Conservation (phyloP, 2,329 filamentous ascomycete genomes). For the Fusarium circinatum region DNA sequence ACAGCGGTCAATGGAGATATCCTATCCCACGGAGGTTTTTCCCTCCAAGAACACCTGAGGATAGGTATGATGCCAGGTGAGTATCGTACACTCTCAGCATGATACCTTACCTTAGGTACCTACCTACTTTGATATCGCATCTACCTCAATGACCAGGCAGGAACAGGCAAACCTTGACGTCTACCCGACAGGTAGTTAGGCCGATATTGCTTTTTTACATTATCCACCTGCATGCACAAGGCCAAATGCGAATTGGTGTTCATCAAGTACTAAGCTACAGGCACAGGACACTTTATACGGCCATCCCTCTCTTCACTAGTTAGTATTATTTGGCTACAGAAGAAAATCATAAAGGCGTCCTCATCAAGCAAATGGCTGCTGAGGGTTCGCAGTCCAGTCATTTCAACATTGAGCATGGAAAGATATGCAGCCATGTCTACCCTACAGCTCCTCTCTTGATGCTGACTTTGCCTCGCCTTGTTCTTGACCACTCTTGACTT, state of each 20-base stretch:
- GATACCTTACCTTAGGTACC: not conserved
- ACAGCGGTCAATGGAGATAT: conserved; percentile 27
- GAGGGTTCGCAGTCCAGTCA: not conserved
- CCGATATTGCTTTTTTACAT: conserved; percentile 9
- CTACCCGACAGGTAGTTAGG: not conserved
- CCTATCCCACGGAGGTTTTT: not conserved
- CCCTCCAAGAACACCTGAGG: not conserved
- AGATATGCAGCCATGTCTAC: not conserved
- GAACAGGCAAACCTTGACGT: conserved; percentile 18
- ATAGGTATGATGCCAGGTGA: not conserved
- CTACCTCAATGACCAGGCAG: not conserved
- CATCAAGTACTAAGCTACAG: not conserved
- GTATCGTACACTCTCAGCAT: not conserved
- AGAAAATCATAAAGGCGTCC: not conserved
- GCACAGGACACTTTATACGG: conserved; percentile 16
- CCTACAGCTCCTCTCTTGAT: conserved; percentile 43
- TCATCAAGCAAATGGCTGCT: not conserved
- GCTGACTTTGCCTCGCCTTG: conserved; percentile 13
- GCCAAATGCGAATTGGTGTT: not conserved
- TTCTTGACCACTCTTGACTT: conserved; percentile 5
- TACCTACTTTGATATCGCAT: not conserved
- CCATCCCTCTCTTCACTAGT: not conserved
- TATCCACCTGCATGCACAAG: not conserved
- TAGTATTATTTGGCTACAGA: not conserved
- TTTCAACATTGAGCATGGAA: not conserved